Evolutionary conservation across 1,139 yeast genomes (phyloP), one percentile per base, ranked within the genome.

Genomic region (Pichia norvegensis): DNA sequence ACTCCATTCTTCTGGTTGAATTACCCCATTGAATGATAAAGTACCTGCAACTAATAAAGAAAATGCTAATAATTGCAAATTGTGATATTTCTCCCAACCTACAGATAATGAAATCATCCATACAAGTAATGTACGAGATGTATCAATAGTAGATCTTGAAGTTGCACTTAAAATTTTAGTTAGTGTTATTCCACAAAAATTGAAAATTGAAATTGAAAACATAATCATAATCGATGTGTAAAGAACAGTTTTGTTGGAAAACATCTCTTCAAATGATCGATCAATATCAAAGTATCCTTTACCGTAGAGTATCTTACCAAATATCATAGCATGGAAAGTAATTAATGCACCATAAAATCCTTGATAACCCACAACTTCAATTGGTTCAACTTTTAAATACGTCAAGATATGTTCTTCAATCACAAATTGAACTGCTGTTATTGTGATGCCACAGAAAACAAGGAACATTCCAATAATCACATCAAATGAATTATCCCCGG

Each of bases 341-440:
- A 78, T 63, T 0, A 65, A 38, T 1, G 74, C 64, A 2, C 95
- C 95, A 58, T 75, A 85, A 33, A 78, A 65, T 1, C 95, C 95
- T 62, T 85, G 95, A 57, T 73, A 78, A 43, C 85, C 86, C 8
- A 85, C 95, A 50, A 85, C 69, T 53, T 74, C 74, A 54, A 83
- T 61, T 1, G 95, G 90, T 11, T 72, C 72, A 43, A 85, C 68
- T 16, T 76, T 68, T 55, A 75, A 72, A 50, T 67, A 67, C 27
- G 71, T 66, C 50, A 85, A 66, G 42, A 85, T 72, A 56, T 79
- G 80, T 58, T 85, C 95, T 60, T 85, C 95, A 37, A 79, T 69
- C 7, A 85, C 94, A 63, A 84, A 85, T 60, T 85, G 95, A 23
- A 79, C 64, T 0, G 95, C 92, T 45, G 82, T 80, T 52, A 82